Evolutionary conservation across 108 stramenopile genomes (phyloP).

Genomic region (Cyclotella choctawhatcheeana): DNA sequence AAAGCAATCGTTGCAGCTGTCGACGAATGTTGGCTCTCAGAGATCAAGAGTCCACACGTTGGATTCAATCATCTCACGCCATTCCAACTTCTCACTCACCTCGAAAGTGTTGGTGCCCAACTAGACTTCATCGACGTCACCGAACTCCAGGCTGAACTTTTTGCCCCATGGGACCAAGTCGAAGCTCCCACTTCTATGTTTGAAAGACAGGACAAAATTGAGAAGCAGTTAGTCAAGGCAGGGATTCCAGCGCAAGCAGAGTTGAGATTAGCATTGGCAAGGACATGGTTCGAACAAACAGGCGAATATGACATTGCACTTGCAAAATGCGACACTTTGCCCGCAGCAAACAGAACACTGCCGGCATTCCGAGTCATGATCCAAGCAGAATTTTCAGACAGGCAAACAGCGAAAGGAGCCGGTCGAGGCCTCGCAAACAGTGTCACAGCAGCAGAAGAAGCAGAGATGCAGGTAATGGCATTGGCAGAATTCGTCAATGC

Average conservation of each 20-base stretch:
- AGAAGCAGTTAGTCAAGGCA: slow-evolving; percentile 12
- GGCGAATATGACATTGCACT: slow-evolving; percentile 3
- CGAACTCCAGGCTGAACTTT: not conserved
- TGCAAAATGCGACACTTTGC: not conserved
- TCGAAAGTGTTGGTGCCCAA: not conserved
- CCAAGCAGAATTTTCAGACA: not conserved
- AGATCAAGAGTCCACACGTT: not conserved
- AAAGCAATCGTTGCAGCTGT: slow-evolving; percentile 2
- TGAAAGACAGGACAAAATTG: not conserved
- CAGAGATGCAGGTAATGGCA: not conserved
- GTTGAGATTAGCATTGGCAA: not conserved
- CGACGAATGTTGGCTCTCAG: not conserved
- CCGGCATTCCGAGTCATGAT: slow-evolving; percentile 12
- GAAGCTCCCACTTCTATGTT: slow-evolving; percentile 11
- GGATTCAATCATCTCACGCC: not conserved
- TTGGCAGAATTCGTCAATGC: too few species aligned
- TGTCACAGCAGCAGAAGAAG: not conserved
- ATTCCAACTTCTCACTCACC: slow-evolving; percentile 1
- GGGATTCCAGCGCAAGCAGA: not conserved
- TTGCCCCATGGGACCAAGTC: slow-evolving; percentile 8
- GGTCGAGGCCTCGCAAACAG: slow-evolving; percentile 2
- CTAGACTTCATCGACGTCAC: not conserved
- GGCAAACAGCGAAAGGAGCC: not conserved
- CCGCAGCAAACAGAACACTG: slow-evolving; percentile 2
- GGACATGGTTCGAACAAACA: not conserved